Percentiles rank a stretch among this genome's conserved stretches.
phyloP scores from a whole-genome alignment of 2,329 filamentous ascomycete species.

The Stachybotrys echinatus region DNA sequence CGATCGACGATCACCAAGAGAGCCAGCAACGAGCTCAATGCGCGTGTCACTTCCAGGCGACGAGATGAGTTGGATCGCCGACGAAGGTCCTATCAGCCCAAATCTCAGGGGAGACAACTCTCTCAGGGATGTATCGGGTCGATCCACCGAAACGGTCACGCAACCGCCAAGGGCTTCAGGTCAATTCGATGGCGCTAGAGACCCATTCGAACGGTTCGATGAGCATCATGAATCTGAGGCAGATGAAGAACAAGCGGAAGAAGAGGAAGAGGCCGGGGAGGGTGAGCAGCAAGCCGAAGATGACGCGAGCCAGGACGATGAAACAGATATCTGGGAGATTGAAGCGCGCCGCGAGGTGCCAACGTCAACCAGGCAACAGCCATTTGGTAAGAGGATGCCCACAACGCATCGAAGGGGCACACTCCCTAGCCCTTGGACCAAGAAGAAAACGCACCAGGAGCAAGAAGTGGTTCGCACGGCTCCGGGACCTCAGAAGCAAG shows the following conservation, averaged over 20 bases:
- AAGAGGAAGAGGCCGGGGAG: constrained; percentile 8
- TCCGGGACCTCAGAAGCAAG: constrained; percentile 7
- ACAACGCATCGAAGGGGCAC: constrained; percentile 14
- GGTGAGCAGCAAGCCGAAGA: constrained; percentile 5
- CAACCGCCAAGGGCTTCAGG: constrained; percentile 2
- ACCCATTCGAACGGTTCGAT: constrained; percentile 12
- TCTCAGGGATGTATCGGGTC: constrained; percentile 17
- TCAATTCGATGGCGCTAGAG: constrained; percentile 11
- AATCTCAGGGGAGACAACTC: constrained; percentile 28
- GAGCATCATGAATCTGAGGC: too few relatives aligned
- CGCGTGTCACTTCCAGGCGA: constrained; percentile 25
- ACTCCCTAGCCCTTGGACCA: constrained; percentile 36
- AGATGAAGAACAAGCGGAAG: constrained; percentile 3
- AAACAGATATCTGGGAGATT: constrained; percentile 51
- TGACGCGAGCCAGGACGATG: constrained; percentile 25
- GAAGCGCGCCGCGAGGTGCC: constrained; percentile 47
- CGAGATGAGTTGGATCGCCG: constrained; percentile 38
- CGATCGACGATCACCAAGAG: constrained; percentile 10
- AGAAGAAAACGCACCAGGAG: constrained; percentile 11
- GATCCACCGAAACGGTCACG: not conserved
- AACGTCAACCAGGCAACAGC: constrained; percentile 19
- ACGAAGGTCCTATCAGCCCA: constrained; percentile 30
- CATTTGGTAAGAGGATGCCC: constrained; percentile 20
- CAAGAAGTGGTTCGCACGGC: constrained; percentile 3
- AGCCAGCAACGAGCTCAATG: constrained; percentile 26